Evolutionary conservation across 106 monocot species (phyloP).

Genomic region (Apostasia ramifera): DNA sequence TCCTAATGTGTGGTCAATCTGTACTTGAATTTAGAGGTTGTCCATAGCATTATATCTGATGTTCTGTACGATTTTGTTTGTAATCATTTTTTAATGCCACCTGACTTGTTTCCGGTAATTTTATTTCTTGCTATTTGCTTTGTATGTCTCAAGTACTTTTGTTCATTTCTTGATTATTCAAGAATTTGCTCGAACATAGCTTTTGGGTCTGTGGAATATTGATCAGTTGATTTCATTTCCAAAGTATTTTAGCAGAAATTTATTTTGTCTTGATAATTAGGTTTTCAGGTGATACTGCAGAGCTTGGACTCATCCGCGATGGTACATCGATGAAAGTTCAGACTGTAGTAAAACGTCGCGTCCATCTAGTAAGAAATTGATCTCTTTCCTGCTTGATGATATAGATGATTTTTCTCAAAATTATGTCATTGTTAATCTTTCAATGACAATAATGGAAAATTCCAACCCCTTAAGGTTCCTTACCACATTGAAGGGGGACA

Average conservation of each 20-base stretch:
- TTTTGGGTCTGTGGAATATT: no score
- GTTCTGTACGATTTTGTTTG: no score
- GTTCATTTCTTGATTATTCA: no score
- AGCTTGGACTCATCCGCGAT: conserved; percentile 73
- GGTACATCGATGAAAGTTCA: conserved; percentile 60
- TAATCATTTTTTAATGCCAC: no score
- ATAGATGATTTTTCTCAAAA: no score
- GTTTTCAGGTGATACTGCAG: conserved; percentile 79
- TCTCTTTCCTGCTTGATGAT: neutral
- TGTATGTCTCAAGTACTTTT: no score
- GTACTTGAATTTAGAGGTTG: no score
- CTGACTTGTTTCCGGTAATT: no score
- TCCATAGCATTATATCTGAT: no score
- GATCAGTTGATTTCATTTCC: neutral
- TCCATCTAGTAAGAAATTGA: conserved; percentile 61
- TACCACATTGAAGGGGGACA: conserved; percentile 82
- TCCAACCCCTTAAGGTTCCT: conserved; percentile 52
- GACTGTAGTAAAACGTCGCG: conserved; percentile 57
- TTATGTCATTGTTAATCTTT: neutral
- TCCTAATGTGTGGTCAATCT: no score
- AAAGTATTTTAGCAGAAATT: neutral
- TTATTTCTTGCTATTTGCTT: no score
- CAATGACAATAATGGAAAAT: neutral
- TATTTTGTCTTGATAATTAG: conserved; percentile 16
- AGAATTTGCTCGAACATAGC: no score